Evolutionary conservation across 495 filamentous ascomycete genomes (phyloP), one percentile per base, ranked within the genome.

Genomic region (Aspergillus kassunensis): DNA sequence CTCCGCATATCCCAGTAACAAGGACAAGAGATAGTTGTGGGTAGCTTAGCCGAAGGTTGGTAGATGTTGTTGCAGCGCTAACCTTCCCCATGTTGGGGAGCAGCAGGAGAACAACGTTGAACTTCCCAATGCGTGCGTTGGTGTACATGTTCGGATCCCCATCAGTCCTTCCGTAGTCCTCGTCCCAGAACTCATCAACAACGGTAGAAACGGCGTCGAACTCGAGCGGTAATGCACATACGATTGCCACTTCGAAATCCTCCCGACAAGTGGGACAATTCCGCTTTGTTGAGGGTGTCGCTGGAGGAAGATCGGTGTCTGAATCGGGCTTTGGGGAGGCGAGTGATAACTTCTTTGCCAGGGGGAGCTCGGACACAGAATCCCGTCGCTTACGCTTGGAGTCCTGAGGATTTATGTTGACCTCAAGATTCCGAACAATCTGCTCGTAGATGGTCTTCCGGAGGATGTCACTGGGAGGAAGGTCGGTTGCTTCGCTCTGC

Each of bases 221-320:
- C 47, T 73, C 69, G 3, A 61, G 55, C 4, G 57, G 50, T 8
- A 72, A 54, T 1, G 69, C 69, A 44, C 67, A 69, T 7, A 72
- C 59, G n/a, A 74, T 63, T 21, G 60, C 69, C n/a, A 71, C 62
- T 12, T 67, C 54, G 31, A 64, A 64, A 16, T 58, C 13, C 1
- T 37, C 21, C n/a, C 47, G 34, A 30, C 34, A 15, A 4, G 19
- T n/a, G 6, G 47, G 47, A 10, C 24, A 6, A 15, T 25, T 27
- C 24, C 24, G 24, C 24, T 27, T 27, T 27, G 24, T 27, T 27
- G 24, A 27, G 24, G 24, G 24, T 27, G 24, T 27, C 9, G 24
- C 24, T 27, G 24, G 24, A 27, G 24, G 24, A 27, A 27, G 24
- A 27, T 27, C 24, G 24, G 24, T 27, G 9, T 27, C 24, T 40